Conservation (phyloP, 1,284 basidiomycete species). For the Sporisorium sorghi region DNA sequence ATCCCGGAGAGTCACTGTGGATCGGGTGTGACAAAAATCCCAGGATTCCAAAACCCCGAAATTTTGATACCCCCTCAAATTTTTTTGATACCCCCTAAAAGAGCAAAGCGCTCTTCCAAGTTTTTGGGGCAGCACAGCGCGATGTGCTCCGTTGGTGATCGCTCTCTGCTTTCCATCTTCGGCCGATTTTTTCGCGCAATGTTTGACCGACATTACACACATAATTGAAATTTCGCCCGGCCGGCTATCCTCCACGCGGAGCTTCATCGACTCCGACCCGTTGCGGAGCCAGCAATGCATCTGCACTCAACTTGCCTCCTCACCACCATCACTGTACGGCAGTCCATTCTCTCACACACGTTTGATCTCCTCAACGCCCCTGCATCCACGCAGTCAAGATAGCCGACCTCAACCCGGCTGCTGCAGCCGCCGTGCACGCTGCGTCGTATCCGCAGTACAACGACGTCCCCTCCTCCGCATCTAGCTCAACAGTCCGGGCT, state of each 20-base stretch:
- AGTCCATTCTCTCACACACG: no score
- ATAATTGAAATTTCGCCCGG: neutral
- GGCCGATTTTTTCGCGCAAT: neutral
- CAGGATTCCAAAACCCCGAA: no score
- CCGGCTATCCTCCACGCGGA: neutral
- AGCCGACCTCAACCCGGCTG: slow-evolving; percentile 35
- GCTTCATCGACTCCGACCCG: neutral
- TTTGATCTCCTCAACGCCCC: slow-evolving; percentile 11
- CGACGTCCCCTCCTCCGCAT: slow-evolving; percentile 24
- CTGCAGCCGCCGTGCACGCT: slow-evolving; percentile 21
- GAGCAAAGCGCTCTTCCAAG: neutral
- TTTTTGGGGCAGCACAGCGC: slow-evolving; percentile 20
- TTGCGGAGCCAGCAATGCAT: neutral
- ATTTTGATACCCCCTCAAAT: no score
- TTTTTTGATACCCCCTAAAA: no score
- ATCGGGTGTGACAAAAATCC: no score
- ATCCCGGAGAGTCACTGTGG: no score
- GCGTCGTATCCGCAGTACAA: slow-evolving; percentile 27
- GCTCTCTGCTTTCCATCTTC: no score
- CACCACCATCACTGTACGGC: slow-evolving; percentile 2
- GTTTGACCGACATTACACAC: neutral
- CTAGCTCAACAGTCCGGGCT: neutral
- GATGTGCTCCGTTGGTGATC: slow-evolving; percentile 24
- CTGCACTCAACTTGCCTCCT: neutral
- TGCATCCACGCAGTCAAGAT: slow-evolving; percentile 21